Conservation (phyloP, 306 rosid species). For the Vigna unguiculata region DNA sequence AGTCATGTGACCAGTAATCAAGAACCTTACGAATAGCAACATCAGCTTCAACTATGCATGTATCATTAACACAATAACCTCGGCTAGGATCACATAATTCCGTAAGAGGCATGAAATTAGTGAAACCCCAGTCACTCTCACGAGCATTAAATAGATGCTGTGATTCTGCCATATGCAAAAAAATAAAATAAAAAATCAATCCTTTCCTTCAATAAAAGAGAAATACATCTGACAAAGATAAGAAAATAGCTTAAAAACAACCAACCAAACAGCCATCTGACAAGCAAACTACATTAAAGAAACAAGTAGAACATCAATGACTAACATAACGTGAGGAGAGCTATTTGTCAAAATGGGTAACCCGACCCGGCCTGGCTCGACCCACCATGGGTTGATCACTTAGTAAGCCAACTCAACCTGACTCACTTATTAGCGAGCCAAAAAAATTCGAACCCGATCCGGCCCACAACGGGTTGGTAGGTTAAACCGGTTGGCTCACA, state of each 20-base stretch:
- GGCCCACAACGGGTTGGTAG: no score
- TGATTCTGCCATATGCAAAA: conserved; percentile 1
- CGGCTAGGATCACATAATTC: background rate
- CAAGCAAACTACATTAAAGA: background rate
- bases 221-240: background rate
- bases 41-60: conserved; percentile 17
- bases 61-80: conserved; percentile 3
- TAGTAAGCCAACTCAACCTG: no score
- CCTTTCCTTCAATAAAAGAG: background rate
- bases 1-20: conserved; percentile 25
- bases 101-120: conserved; percentile 2
- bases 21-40: background rate
- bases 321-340: background rate
- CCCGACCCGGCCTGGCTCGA: no score
- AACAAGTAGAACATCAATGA: background rate
- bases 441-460: no score
- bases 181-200: background rate
- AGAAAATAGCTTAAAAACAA: background rate
- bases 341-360: no score
- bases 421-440: no score
- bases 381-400: no score
- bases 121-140: conserved; percentile 20
- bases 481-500: no score
- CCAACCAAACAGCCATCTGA: background rate
- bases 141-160: conserved; percentile 2